These are phyloP conservation scores for Plantago coronopus DNA, from an alignment of 305 asterid species.

Conservation along the genomic window DNA sequence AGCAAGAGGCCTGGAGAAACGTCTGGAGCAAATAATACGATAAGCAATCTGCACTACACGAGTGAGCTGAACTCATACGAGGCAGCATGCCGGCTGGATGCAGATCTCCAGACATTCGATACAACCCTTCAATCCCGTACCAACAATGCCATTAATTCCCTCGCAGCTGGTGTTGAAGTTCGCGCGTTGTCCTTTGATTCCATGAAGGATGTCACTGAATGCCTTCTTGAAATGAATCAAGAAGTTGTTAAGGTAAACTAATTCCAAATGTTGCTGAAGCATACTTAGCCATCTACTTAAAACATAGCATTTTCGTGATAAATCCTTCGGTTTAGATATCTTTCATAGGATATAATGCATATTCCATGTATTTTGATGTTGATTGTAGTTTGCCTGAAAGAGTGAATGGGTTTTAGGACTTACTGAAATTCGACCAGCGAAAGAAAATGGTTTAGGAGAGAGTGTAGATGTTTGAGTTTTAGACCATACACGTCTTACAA, in stretches of 20 bases:
- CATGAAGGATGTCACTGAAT: slow-evolving; percentile 65
- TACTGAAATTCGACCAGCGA: no score
- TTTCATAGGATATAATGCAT: background rate
- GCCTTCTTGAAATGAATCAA: slow-evolving; percentile 89
- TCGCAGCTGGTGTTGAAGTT: slow-evolving; percentile 82
- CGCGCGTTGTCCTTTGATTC: slow-evolving; percentile 81
- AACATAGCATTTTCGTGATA: background rate
- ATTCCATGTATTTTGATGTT: no score
- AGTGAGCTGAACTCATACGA: slow-evolving; percentile 59
- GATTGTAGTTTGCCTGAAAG: no score
- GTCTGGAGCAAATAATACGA: slow-evolving; percentile 44
- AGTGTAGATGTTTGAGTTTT: no score
- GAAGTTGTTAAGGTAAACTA: slow-evolving; percentile 60
- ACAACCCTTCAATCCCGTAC: slow-evolving; percentile 60
- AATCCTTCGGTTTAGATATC: background rate
- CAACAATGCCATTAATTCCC: slow-evolving; percentile 48
- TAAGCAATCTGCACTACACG: slow-evolving; percentile 47
- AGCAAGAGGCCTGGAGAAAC: slow-evolving; percentile 76
- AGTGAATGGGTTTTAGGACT: background rate
- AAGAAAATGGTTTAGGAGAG: background rate
- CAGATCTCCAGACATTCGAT: slow-evolving; percentile 66
- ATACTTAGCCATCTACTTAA: background rate
- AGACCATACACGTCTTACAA: no score
- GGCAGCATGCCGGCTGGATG: slow-evolving; percentile 68
- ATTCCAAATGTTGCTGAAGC: background rate